Conservation (phyloP, 176 grass and related monocot species). For the Oryza nivara region DNA sequence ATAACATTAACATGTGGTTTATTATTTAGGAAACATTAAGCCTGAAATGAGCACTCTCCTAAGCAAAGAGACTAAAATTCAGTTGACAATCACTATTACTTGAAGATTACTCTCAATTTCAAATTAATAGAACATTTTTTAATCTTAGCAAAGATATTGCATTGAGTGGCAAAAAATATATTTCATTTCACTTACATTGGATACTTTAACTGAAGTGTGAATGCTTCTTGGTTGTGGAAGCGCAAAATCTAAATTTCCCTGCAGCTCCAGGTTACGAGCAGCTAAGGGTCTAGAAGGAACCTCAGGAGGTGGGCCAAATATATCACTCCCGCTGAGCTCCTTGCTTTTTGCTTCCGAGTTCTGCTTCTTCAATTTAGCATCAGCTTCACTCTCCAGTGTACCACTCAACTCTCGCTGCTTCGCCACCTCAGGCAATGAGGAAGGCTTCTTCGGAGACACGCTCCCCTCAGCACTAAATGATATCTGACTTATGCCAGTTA, state of each 20-base stretch:
- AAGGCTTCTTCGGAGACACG: slow-evolving; percentile 58
- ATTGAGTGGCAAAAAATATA: not conserved
- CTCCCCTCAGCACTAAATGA: slow-evolving; percentile 56
- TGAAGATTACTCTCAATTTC: not conserved
- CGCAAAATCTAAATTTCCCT: slow-evolving; percentile 52
- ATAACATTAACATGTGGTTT: not conserved
- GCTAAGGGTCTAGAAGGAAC: slow-evolving; percentile 42
- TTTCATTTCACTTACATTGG: slow-evolving; percentile 42
- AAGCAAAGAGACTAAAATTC: not conserved
- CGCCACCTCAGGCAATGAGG: slow-evolving; percentile 56
- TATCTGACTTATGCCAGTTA: slow-evolving; percentile 61
- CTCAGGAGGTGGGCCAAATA: slow-evolving; percentile 59
- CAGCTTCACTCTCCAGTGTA: slow-evolving; percentile 44
- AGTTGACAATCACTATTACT: not conserved
- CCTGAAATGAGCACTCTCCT: not conserved
- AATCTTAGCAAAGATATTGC: not conserved
- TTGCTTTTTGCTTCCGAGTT: slow-evolving; percentile 58
- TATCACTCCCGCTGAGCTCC: slow-evolving; percentile 60
- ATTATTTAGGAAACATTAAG: not conserved
- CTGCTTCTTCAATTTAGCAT: slow-evolving; percentile 53
- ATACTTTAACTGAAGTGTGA: slow-evolving; percentile 59
- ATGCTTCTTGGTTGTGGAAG: slow-evolving; percentile 53
- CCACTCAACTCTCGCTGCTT: slow-evolving; percentile 67
- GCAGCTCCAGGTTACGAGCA: slow-evolving; percentile 54
- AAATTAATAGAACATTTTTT: not conserved